These are phyloP conservation scores for Pseudocercospora vitis DNA, from an alignment of 2,329 filamentous ascomycete genomes.

Conservation along the genomic window DNA sequence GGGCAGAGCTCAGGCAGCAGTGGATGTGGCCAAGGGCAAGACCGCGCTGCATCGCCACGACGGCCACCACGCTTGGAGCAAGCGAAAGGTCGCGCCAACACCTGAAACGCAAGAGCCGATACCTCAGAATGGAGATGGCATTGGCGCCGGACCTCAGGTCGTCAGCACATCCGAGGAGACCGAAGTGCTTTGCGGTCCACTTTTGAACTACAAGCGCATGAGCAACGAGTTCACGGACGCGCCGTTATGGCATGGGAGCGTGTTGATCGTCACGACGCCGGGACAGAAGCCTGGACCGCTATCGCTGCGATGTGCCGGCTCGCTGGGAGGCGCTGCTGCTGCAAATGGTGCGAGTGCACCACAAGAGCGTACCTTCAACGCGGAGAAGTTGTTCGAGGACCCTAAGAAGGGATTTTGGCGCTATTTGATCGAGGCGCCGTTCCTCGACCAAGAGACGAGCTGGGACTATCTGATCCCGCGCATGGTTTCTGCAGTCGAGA, in stretches of 20 bases:
- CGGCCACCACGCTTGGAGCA: conserved; percentile 12
- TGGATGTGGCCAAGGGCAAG: conserved; percentile 16
- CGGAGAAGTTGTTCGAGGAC: conserved; percentile 62
- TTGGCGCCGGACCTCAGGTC: conserved; percentile 47
- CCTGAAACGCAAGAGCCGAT: conserved; percentile 18
- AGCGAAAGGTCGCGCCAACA: conserved; percentile 9
- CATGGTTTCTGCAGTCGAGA: conserved; percentile 47
- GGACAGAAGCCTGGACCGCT: conserved; percentile 65
- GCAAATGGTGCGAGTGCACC: conserved; percentile 27
- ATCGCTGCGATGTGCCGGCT: conserved; percentile 55
- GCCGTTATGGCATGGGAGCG: conserved; percentile 76
- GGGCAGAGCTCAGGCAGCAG: conserved; percentile 13
- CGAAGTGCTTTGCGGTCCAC: conserved; percentile 68
- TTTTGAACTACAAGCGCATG: conserved; percentile 77
- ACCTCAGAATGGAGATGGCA: conserved; percentile 33
- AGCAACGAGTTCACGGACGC: conserved; percentile 51
- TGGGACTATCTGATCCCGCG: conserved; percentile 77
- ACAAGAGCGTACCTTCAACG: conserved; percentile 42
- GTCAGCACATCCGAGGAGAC: conserved; percentile 42
- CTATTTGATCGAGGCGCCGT: conserved; percentile 61
- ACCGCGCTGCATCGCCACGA: conserved; percentile 18
- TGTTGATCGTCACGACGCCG: conserved; percentile 76
- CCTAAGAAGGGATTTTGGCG: conserved; percentile 59
- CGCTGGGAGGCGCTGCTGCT: conserved; percentile 37
- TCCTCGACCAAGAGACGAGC: conserved; percentile 68